phyloP scores from a whole-genome alignment of 805 yeast species.

The Grigorovia humatica region DNA sequence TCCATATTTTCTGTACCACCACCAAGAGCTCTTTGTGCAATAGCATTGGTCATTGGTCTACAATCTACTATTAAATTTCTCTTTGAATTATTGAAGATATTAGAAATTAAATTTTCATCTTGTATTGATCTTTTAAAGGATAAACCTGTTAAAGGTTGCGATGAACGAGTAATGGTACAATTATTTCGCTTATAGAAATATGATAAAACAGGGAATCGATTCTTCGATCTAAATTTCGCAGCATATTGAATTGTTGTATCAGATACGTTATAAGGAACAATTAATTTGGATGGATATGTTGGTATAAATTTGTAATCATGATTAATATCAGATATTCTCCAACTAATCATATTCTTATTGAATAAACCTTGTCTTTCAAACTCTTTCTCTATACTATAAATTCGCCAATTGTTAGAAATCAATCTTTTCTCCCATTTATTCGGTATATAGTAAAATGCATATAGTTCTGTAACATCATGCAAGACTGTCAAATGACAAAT shows the following conservation, averaged over 20 bases:
- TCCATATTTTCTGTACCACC: conserved; percentile 97
- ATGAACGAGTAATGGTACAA: conserved; percentile 74
- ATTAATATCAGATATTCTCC: conserved; percentile 69
- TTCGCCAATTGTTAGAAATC: conserved; percentile 51
- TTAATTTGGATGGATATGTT: conserved; percentile 59
- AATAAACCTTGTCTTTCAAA: conserved; percentile 59
- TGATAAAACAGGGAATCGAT: conserved; percentile 70
- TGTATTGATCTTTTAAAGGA: conserved; percentile 82
- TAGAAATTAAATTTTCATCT: conserved; percentile 74
- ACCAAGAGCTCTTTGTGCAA: conserved; percentile 93
- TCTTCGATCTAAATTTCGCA: conserved; percentile 74
- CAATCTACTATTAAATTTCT: conserved; percentile 78
- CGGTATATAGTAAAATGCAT: conserved; percentile 76
- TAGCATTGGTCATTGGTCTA: conserved; percentile 86
- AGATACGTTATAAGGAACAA: conserved; percentile 69
- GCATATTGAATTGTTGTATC: conserved; percentile 80
- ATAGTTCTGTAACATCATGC: conserved; percentile 44
- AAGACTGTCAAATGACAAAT: conserved; percentile 49
- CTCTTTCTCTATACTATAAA: conserved; percentile 55
- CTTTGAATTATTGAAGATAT: conserved; percentile 54
- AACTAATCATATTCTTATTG: conserved; percentile 28
- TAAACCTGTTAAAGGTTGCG: conserved; percentile 89
- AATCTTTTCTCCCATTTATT: conserved; percentile 46
- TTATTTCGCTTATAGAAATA: conserved; percentile 62
- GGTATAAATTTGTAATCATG: conserved; percentile 53